Conservation (phyloP, 129 eudicot species). For the Arctium minus region DNA sequence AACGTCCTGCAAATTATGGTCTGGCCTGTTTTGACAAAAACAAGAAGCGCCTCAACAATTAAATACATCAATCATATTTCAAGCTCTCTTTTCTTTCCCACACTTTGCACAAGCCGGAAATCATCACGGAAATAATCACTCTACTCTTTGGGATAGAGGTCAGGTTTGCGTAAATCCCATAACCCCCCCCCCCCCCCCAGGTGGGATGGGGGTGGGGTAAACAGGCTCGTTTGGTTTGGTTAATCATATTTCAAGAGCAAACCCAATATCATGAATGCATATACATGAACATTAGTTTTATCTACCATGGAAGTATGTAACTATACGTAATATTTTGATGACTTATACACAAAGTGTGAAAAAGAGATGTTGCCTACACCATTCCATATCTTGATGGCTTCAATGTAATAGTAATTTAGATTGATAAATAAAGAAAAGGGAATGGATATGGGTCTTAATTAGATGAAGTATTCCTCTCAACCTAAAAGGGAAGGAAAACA, state of each 20-base stretch:
- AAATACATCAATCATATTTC: slow-evolving; percentile 1
- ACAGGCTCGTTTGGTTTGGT: too few species aligned
- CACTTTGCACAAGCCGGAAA: too few species aligned
- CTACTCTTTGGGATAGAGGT: too few species aligned
- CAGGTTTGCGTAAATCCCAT: too few species aligned
- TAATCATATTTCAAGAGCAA: too few species aligned
- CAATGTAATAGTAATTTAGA: neutral
- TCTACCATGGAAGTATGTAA: neutral
- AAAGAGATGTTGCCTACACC: neutral
- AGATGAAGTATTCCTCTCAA: neutral
- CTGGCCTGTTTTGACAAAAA: slow-evolving; percentile 60
- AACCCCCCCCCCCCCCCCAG: too few species aligned
- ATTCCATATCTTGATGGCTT: neutral
- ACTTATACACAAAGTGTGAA: neutral
- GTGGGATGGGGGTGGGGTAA: too few species aligned
- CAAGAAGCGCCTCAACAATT: neutral
- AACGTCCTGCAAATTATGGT: slow-evolving; percentile 74
- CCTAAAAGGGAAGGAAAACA: neutral
- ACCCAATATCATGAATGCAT: too few species aligned
- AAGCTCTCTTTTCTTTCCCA: neutral
- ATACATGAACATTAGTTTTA: too few species aligned
- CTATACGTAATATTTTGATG: neutral
- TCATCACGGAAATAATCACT: too few species aligned
- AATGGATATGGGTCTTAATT: neutral
- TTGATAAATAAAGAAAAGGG: neutral